These are phyloP conservation scores for Blakeslea trispora DNA, from an alignment of 371 early-diverging fungal species.

Conservation along the genomic window DNA sequence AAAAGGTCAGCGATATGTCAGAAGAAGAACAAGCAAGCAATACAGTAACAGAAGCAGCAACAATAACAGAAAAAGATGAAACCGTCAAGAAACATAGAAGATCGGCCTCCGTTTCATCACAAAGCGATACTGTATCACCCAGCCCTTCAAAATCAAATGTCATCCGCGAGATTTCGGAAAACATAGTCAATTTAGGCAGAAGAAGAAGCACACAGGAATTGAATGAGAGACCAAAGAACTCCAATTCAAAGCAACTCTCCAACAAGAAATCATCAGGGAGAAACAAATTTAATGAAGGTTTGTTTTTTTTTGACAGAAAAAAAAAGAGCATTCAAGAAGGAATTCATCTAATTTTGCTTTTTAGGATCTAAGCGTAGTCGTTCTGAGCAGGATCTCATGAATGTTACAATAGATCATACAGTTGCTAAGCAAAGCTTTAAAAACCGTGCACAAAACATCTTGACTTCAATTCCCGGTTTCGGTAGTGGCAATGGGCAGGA, in stretches of 20 bases:
- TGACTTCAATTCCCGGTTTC: constrained; percentile 29
- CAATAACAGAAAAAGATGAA: constrained; percentile 4
- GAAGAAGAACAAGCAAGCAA: constrained; percentile 6
- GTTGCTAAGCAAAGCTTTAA: constrained; percentile 15
- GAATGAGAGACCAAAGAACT: constrained; percentile 9
- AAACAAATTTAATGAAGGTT: constrained; percentile 14
- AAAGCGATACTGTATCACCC: constrained; percentile 15
- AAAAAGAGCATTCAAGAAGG: no score
- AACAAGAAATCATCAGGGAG: constrained; percentile 8
- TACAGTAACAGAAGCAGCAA: no score
- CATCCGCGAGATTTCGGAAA: constrained; percentile 36
- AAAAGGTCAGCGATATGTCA: constrained; percentile 32
- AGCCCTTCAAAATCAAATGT: constrained; percentile 36
- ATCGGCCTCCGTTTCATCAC: constrained; percentile 37
- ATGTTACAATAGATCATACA: constrained; percentile 10
- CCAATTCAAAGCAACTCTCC: constrained; percentile 3
- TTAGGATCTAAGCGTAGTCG: constrained; percentile 31
- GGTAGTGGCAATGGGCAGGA: constrained; percentile 7
- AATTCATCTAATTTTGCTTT: no score
- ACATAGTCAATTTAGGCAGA: constrained; percentile 26
- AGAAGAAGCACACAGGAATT: constrained; percentile 33
- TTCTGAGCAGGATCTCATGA: constrained; percentile 44
- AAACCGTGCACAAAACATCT: constrained; percentile 30
- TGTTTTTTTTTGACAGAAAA: constrained; percentile 15
- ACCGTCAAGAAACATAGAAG: constrained; percentile 29